Conservation (phyloP, 2,329 filamentous ascomycete species). For the Arthrinium phaeospermum region DNA sequence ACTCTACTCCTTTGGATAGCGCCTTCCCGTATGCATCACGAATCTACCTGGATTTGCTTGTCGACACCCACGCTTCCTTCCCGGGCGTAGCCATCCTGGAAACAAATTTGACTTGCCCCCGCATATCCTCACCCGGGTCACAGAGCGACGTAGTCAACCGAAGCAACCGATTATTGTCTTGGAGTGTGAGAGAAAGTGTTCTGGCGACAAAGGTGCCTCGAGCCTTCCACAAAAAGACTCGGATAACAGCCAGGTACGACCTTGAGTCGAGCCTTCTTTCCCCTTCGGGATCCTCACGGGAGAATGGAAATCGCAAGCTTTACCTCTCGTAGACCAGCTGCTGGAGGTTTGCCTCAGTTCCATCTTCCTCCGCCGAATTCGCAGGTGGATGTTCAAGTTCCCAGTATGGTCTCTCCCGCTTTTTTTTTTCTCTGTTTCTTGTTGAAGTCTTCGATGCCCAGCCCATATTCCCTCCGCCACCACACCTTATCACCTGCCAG, state of each 20-base stretch:
- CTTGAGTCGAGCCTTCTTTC: constrained; percentile 9
- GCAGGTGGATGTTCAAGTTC: constrained; percentile 40
- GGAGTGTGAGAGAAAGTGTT: background rate
- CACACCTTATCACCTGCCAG: background rate
- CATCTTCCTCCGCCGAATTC: constrained; percentile 40
- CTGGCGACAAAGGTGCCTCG: constrained; percentile 2
- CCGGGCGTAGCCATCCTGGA: background rate
- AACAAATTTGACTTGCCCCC: background rate
- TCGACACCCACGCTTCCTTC: background rate
- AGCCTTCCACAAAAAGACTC: constrained; percentile 15
- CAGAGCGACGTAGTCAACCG: background rate
- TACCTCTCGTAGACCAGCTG: constrained; percentile 72
- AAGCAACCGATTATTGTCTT: background rate
- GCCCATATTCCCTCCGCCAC: constrained; percentile 16
- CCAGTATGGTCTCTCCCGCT: constrained; percentile 36
- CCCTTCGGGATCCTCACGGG: constrained; percentile 24
- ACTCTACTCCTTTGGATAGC: background rate
- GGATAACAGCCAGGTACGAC: constrained; percentile 2
- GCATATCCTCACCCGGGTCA: background rate
- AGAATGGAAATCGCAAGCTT: constrained; percentile 57
- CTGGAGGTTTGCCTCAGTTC: constrained; percentile 64
- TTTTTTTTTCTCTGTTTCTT: background rate
- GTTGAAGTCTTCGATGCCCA: background rate
- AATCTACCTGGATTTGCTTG: background rate
- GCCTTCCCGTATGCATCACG: background rate